These are phyloP conservation scores for Kwoniella sp. DNA, from an alignment of 768 basidiomycete species.

Conservation along the genomic window DNA sequence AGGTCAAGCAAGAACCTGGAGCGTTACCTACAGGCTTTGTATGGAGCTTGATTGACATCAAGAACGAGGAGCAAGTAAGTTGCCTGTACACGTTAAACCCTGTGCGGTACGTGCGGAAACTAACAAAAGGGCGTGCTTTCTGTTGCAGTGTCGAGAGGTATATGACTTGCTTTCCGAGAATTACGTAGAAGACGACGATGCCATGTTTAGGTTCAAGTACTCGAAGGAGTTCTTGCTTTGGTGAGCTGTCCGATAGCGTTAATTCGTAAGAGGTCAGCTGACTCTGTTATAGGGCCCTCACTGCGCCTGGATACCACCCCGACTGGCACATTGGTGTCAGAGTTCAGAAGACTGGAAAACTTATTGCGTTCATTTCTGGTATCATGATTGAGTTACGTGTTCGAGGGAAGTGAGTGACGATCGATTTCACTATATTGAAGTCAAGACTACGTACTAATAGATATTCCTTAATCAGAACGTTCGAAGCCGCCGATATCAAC, in stretches of 20 bases:
- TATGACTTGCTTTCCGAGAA: slow-evolving; percentile 87
- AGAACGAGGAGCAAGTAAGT: slow-evolving; percentile 71
- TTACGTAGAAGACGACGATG: slow-evolving; percentile 95
- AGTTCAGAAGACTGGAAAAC: slow-evolving; percentile 82
- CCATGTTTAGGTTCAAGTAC: slow-evolving; percentile 95
- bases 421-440: background rate
- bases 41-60: slow-evolving; percentile 82
- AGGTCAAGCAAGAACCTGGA: slow-evolving; percentile 86
- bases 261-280: slow-evolving; percentile 9
- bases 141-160: slow-evolving; percentile 76
- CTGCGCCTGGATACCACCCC: slow-evolving; percentile 85
- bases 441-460: background rate
- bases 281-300: slow-evolving; percentile 72
- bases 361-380: slow-evolving; percentile 95
- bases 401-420: slow-evolving; percentile 71
- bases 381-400: slow-evolving; percentile 85
- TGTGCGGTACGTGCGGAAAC: background rate
- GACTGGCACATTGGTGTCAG: slow-evolving; percentile 98
- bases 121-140: background rate
- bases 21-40: slow-evolving; percentile 88
- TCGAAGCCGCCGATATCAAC: slow-evolving; percentile 87
- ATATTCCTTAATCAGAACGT: slow-evolving; percentile 59
- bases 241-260: slow-evolving; percentile 57
- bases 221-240: slow-evolving; percentile 91
- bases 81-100: background rate